Evolutionary conservation across 352 stramenopile genomes (phyloP).

Genomic region (Phytophthora sojae): DNA sequence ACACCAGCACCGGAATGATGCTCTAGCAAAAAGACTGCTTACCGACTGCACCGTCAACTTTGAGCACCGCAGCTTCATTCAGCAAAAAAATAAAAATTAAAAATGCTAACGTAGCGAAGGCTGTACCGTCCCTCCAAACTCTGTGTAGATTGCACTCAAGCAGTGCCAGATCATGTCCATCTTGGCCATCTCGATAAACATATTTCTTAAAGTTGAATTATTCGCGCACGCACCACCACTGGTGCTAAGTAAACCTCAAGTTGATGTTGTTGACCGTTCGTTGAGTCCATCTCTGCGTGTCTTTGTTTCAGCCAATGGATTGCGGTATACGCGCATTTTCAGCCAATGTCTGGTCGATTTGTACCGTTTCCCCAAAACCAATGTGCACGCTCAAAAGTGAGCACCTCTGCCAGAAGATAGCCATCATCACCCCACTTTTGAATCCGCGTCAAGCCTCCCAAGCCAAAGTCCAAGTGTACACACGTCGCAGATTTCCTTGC

Average conservation of each 20-base stretch:
- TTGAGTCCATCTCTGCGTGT: conserved; percentile 10
- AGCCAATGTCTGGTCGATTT: not conserved
- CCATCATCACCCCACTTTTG: not conserved
- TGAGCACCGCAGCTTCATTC: too few relatives aligned
- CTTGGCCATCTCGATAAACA: too few relatives aligned
- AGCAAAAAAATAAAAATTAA: too few relatives aligned
- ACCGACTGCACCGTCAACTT: too few relatives aligned
- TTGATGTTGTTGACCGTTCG: not conserved
- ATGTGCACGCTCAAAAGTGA: not conserved
- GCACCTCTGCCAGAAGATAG: not conserved
- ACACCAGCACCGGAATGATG: too few relatives aligned
- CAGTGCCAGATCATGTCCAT: too few relatives aligned
- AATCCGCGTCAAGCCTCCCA: conserved; percentile 24
- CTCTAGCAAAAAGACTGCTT: too few relatives aligned
- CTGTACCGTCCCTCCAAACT: too few relatives aligned
- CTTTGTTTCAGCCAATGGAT: conserved; percentile 18
- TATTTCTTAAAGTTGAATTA: too few relatives aligned
- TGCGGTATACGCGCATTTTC: conserved; percentile 2
- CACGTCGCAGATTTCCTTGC: conserved; percentile 22
- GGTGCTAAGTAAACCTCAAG: not conserved
- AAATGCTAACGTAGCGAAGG: too few relatives aligned
- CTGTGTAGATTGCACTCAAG: too few relatives aligned
- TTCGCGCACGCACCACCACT: too few relatives aligned
- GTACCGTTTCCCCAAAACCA: not conserved
- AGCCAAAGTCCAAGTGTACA: conserved; percentile 28